Base-by-base conservation (phyloP, 2,329 filamentous ascomycete species). In the Incumbomyces delicatus region DNA sequence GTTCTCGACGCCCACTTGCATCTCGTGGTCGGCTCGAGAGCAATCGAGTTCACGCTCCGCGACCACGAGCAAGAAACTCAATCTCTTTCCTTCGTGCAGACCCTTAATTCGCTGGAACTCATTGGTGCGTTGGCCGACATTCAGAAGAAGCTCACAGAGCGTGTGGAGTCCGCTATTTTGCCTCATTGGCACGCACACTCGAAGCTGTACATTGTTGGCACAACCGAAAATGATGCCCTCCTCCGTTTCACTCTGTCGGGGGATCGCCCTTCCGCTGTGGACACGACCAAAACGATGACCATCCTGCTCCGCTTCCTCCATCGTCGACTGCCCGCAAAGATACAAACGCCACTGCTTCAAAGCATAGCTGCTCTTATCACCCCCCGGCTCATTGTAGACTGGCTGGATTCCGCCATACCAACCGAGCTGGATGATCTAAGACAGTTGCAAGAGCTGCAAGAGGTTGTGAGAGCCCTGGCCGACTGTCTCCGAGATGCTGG, bases 391-490 rank as follows among this genome's bases (percentile, higher is more conserved):
- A 81, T 87, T 34, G 75, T 75, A 3, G 71, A 75, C 3, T 94
- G 87, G 83, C 74, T 98, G 6, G 78, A 85, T 29, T 74, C 79
- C 12, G 78, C 80, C 1, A 81, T 98, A 0, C 90, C 92, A 1
- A 71, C 82, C 1, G 82, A 85, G 0, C 70, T 95, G 11, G 29
- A 34, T 1, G 82, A 85, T 0, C 70, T 95, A 14, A 10, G 35
- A 29, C 17, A 29, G 22, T 29, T 46, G 63, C 70, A 72, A 7
- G 70, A 69, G 1, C 76, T 81, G 6, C 74, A 94, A n/a, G 72
- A 76, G 33, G 70, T 76, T 35, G 78, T 87, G 0, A 69, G 72
- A 20, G 63, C 66, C 0, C 85, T 96, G 57, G 83, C 82, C 44
- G 66, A 72, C 6, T 72, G 71, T 1, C 66, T 96, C 6, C 72